Conservation (phyloP, 108 stramenopile species). For the Nannochloropsis oceanica region DNA sequence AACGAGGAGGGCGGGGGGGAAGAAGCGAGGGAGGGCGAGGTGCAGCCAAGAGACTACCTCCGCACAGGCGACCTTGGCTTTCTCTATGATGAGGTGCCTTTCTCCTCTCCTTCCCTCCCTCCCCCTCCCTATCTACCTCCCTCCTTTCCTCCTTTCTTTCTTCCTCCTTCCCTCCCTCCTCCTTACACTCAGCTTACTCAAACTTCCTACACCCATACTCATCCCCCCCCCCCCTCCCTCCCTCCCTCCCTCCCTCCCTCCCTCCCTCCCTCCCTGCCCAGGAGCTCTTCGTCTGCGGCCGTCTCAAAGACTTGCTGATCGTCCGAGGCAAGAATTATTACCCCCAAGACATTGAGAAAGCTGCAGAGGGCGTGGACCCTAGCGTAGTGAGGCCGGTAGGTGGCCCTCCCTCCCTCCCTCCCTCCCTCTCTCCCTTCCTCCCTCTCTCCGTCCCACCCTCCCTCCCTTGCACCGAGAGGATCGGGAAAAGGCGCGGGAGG, state of each 20-base stretch:
- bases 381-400: conserved; percentile 39
- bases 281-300: conserved; percentile 70
- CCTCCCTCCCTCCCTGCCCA: background rate
- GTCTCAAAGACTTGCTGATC: conserved; percentile 89
- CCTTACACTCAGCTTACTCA: too few relatives aligned
- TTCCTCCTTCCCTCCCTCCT: too few relatives aligned
- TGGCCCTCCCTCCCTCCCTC: conserved; percentile 45
- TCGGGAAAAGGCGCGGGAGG: background rate
- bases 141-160: too few relatives aligned
- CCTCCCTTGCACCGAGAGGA: background rate
- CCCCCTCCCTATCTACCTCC: too few relatives aligned
- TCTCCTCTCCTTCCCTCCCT: too few relatives aligned
- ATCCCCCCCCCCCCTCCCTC: too few relatives aligned
- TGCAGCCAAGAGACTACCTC: too few relatives aligned
- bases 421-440: background rate
- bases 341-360: conserved; percentile 90
- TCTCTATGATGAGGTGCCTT: too few relatives aligned
- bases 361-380: conserved; percentile 48
- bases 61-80: too few relatives aligned
- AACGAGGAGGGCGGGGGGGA: too few relatives aligned
- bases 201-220: too few relatives aligned
- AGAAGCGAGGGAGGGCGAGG: too few relatives aligned
- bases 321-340: conserved; percentile 87
- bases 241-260: background rate
- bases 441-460: background rate